A percentile compares a stretch with the other conserved stretches of the same genome.
phyloP scores from a whole-genome alignment of 345 rosid species.

The Rhodamnia argentea region DNA sequence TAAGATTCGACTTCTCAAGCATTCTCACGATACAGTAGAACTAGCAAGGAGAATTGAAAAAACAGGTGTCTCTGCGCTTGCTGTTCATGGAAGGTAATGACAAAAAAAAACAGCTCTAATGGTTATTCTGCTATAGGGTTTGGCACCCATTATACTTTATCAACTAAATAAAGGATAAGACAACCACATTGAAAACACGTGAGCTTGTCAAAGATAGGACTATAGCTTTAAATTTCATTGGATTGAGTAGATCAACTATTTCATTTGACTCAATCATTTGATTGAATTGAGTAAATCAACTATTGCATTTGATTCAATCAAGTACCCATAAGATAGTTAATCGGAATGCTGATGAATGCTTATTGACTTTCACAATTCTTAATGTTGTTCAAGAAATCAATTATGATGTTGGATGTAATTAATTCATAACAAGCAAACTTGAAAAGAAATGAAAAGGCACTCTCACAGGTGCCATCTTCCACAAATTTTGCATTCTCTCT shows the following conservation, averaged over 20 bases:
- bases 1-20: constrained; percentile 73
- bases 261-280: neutral
- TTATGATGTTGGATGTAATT: neutral
- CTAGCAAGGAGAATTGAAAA: constrained; percentile 87
- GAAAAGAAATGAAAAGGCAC: neutral
- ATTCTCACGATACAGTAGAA: constrained; percentile 75
- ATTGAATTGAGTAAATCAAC: neutral
- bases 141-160: neutral
- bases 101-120: neutral
- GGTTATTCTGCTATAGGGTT: neutral
- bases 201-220: neutral
- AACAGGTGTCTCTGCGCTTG: constrained; percentile 90
- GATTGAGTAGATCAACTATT: neutral
- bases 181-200: neutral
- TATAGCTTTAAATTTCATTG: neutral
- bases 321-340: neutral
- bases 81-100: constrained; percentile 84
- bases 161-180: neutral
- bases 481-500: neutral
- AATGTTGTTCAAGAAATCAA: neutral
- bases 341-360: neutral
- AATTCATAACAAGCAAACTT: neutral
- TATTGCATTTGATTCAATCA: neutral
- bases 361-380: neutral
- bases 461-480: neutral